These are phyloP conservation scores for Aspergillus sergii DNA, from an alignment of 2,329 filamentous ascomycete species.

Conservation along the genomic window DNA sequence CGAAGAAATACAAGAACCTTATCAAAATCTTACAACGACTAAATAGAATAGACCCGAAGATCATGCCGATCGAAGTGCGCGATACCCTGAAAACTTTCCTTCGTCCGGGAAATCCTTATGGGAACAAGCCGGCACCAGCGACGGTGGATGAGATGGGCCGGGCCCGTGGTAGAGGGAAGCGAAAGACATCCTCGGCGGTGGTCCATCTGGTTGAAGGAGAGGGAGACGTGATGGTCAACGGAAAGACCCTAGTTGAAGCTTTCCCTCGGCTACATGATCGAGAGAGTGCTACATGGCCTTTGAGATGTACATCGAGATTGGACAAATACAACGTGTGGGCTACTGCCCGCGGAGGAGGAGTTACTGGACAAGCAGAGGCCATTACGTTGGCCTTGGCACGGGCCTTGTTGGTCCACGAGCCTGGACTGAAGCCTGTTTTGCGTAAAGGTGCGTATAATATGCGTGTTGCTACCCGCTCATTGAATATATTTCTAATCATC, in stretches of 20 bases:
- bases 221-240: constrained; percentile 87
- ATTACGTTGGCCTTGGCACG: constrained; percentile 88
- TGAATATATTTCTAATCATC: constrained; percentile 22
- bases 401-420: constrained; percentile 87
- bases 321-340: constrained; percentile 99
- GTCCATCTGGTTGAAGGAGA: constrained; percentile 91
- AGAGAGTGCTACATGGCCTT: constrained; percentile 89
- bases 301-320: constrained; percentile 77
- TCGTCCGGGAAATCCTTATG: constrained; percentile 71
- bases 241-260: constrained; percentile 76
- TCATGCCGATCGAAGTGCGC: constrained; percentile 72
- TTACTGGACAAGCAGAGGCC: constrained; percentile 93
- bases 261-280: constrained; percentile 91
- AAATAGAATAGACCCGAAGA: constrained; percentile 78
- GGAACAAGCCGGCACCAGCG: constrained; percentile 63
- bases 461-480: not conserved
- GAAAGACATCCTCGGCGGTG: constrained; percentile 83
- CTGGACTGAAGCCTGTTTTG: constrained; percentile 82
- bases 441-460: constrained; percentile 72
- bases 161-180: constrained; percentile 76
- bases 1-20: constrained; percentile 76
- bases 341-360: constrained; percentile 79
- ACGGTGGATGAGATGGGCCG: constrained; percentile 76
- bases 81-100: constrained; percentile 70
- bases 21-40: constrained; percentile 75